Evolutionary conservation across 352 stramenopile genomes (phyloP).

Genomic region (Globisporangium iwayamae): DNA sequence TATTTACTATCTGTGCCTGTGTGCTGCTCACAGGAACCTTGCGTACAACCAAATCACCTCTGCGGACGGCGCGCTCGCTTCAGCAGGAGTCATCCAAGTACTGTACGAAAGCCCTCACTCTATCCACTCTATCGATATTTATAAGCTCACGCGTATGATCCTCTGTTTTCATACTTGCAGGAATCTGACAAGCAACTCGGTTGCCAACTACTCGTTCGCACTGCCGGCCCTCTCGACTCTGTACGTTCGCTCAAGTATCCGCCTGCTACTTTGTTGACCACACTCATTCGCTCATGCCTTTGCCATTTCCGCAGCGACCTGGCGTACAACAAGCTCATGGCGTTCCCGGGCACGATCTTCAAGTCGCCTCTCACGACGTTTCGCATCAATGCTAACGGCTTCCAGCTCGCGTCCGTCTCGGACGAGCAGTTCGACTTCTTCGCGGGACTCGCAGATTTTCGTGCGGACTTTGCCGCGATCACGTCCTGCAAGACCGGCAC

Average conservation of each 20-base stretch:
- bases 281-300: neutral
- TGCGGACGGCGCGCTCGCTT: conserved; percentile 28
- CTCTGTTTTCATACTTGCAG: conserved; percentile 19
- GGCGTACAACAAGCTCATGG: conserved; percentile 40
- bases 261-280: neutral
- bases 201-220: conserved; percentile 34
- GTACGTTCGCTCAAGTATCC: conserved; percentile 25
- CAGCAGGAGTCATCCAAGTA: conserved; percentile 26
- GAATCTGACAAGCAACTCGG: conserved; percentile 46
- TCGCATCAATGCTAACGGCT: conserved; percentile 43
- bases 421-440: conserved; percentile 65
- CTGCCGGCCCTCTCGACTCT: conserved; percentile 35
- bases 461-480: conserved; percentile 49
- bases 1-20: neutral
- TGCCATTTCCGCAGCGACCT: conserved; percentile 33
- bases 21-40: conserved; percentile 32
- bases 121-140: neutral
- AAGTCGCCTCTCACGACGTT: conserved; percentile 44
- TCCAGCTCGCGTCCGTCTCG: conserved; percentile 51
- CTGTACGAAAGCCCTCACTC: conserved; percentile 29
- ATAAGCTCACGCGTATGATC: neutral
- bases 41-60: conserved; percentile 37
- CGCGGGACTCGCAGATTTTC: conserved; percentile 49
- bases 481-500: conserved; percentile 37
- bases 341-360: conserved; percentile 50